Base-by-base conservation (phyloP, 495 filamentous ascomycete genomes). In the Talaromyces borbonicus region DNA sequence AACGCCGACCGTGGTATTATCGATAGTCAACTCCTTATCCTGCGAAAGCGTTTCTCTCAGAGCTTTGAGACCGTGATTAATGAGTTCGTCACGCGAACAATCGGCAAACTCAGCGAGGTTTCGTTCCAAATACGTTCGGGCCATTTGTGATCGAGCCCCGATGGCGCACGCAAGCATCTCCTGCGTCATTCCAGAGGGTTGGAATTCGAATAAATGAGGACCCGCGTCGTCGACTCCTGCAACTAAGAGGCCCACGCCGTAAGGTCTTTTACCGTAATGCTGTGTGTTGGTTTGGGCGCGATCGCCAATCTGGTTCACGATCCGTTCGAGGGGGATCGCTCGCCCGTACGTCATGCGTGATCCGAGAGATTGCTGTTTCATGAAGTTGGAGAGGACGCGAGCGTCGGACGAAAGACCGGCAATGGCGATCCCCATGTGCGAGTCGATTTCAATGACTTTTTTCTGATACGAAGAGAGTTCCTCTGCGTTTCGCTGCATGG, bases 401-500 rank as follows among this genome's bases (percentile, higher is more conserved):
- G 92, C 93, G 70, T 98, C 92, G 51, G 92, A 95, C 46, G 93
- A 90, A 48, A 98, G 86, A 50, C 92, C 92, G 56, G 92, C 92
- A 61, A 98, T 90, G 55, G 90, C 87, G 61, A 97, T 78, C 54
- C 89, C 92, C 57, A 92, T 83, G 70, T 98, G 93, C 56, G 85
- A 81, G 68, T 98, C 92, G 70, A 98, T 85, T 57, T 79, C 81
- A 69, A 98, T 96, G 59, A 98, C 80, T 74, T 98, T 98, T 77
- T 95, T 96, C 70, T 98, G 92, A 74, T 98, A 98, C 37, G 93
- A 97, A 46, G 93, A 96, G 50, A 98, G 85, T 68, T 98, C 92
- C 82, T 98, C 92, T 59, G 92, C 92, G 56, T 97, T 96, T 63
- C 92, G 81, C 92, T 98, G 59, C 8, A 30, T 2, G 18, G 20